These are phyloP conservation scores for Amphirosellinia nigrospora DNA, from an alignment of 495 filamentous ascomycete genomes.

Conservation along the genomic window DNA sequence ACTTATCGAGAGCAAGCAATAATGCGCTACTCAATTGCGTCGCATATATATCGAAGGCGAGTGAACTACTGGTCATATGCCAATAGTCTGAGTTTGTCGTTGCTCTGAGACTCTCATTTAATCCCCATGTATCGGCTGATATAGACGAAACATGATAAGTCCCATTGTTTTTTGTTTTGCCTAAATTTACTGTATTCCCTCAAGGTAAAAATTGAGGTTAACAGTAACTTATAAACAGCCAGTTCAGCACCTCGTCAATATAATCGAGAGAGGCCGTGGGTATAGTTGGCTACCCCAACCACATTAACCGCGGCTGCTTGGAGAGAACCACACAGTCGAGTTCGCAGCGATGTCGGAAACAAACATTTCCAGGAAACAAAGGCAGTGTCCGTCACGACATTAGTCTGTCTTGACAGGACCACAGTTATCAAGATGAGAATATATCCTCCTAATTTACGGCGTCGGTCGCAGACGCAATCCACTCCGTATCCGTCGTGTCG, in stretches of 20 bases:
- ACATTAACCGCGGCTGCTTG: slow-evolving; percentile 11
- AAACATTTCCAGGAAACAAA: not conserved
- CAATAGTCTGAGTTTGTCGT: not conserved
- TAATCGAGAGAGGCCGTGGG: not conserved
- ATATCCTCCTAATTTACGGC: not conserved
- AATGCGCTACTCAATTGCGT: not conserved
- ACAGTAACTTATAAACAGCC: not conserved
- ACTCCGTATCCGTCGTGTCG: slow-evolving; percentile 23
- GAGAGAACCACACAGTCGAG: not conserved
- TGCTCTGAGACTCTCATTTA: not conserved
- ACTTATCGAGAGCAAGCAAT: not conserved
- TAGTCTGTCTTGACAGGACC: too few relatives aligned
- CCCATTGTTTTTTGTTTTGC: too few relatives aligned
- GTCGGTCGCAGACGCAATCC: slow-evolving; percentile 15
- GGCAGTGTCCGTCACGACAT: not conserved
- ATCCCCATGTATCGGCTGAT: not conserved
- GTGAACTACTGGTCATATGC: too few relatives aligned
- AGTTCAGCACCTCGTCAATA: too few relatives aligned
- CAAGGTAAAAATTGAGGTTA: not conserved
- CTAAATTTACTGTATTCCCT: not conserved
- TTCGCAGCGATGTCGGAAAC: not conserved
- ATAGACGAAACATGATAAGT: not conserved
- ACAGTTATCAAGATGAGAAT: slow-evolving; percentile 9
- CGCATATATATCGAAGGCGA: too few relatives aligned
- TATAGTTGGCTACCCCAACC: not conserved